Evolutionary conservation across 805 yeast species (phyloP).

Genomic region (Candida dajiaensis): DNA sequence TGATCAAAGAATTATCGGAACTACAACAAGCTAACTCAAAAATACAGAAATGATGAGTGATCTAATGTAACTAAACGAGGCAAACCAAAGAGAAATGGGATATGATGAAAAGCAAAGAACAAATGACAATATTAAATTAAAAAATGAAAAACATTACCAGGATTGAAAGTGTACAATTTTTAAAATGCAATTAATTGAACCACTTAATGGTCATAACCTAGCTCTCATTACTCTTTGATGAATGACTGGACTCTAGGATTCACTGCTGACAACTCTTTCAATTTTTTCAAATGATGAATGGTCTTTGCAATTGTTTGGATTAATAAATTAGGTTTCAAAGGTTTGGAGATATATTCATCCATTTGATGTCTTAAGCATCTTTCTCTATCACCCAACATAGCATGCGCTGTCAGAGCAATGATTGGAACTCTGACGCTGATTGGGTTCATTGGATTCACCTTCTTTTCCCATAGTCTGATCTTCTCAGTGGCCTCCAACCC

Average conservation of each 20-base stretch:
- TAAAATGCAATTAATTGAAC: no score
- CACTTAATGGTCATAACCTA: no score
- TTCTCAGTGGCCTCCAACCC: slow-evolving; percentile 88
- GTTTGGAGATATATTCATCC: slow-evolving; percentile 89
- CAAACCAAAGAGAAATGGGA: no score
- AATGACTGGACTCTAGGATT: slow-evolving; percentile 15
- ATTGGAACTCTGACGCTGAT: slow-evolving; percentile 76
- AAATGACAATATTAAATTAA: no score
- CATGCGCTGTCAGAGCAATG: slow-evolving; percentile 88
- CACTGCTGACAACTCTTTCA: slow-evolving; percentile 37
- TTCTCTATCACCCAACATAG: slow-evolving; percentile 91
- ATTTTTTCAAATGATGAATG: slow-evolving; percentile 61
- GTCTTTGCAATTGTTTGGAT: slow-evolving; percentile 84
- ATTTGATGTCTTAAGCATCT: slow-evolving; percentile 81
- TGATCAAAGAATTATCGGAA: no score
- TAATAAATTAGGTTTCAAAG: slow-evolving; percentile 74
- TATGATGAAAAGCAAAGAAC: no score
- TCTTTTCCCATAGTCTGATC: slow-evolving; percentile 84
- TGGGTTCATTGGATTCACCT: slow-evolving; percentile 63
- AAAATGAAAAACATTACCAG: no score
- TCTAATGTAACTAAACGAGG: no score
- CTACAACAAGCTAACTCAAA: no score
- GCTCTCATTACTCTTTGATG: not conserved
- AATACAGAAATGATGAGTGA: no score
- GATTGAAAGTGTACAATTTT: no score